These are phyloP conservation scores for Lenwebbia sp. DNA, from an alignment of 345 rosid species.

Conservation along the genomic window DNA sequence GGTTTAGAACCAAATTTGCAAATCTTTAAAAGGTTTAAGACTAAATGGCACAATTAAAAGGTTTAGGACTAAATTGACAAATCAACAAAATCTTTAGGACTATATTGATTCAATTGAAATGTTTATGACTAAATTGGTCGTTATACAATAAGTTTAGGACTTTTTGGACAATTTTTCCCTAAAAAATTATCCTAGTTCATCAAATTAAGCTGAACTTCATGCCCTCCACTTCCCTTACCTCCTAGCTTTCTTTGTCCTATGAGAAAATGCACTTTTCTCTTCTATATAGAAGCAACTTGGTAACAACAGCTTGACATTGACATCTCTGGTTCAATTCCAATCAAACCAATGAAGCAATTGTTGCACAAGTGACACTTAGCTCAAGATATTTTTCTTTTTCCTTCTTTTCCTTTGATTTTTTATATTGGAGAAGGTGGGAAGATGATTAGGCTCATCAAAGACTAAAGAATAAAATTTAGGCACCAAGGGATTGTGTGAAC, in stretches of 20 bases:
- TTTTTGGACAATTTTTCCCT: too few species aligned
- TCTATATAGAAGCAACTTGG: neutral
- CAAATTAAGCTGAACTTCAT: neutral
- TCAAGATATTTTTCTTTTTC: neutral
- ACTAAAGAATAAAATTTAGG: neutral
- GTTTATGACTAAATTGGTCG: too few species aligned
- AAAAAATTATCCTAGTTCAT: neutral
- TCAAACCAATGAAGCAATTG: neutral
- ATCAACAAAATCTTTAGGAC: too few species aligned
- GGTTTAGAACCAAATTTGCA: too few species aligned
- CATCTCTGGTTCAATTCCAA: neutral
- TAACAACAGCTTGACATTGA: neutral
- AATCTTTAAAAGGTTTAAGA: too few species aligned
- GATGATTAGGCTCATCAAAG: constrained; percentile 31
- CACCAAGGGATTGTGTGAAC: neutral
- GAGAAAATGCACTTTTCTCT: neutral
- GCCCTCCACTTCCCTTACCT: neutral
- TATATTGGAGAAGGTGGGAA: constrained; percentile 21
- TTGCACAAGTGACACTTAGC: neutral
- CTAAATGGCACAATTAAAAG: too few species aligned
- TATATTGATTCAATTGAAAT: too few species aligned
- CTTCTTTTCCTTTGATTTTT: neutral
- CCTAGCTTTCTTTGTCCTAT: neutral
- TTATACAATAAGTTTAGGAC: too few species aligned
- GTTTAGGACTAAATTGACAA: too few species aligned